Base-by-base conservation (phyloP, 2,329 filamentous ascomycete species). In the Lachnellula hyalina region DNA sequence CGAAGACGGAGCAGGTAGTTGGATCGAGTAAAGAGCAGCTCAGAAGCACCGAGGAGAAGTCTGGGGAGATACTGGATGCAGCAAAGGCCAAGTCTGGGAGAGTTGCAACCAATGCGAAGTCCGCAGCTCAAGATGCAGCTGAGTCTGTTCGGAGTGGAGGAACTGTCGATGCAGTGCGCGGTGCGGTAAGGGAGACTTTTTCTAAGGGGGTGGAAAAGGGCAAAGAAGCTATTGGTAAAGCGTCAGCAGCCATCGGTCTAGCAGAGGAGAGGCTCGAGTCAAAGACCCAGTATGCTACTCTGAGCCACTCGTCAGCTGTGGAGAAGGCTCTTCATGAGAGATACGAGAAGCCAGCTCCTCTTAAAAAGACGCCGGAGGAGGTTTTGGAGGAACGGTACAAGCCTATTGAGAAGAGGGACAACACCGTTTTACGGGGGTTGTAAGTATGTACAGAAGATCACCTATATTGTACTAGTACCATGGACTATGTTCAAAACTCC, bases 371-470 rank as follows among this genome's bases (percentile, higher is more conserved):
- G 46, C 77, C 79, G 19, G 74, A 80, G 58, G 77, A 83, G 65
- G 73, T 75, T 42, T 68, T 85, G 51, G 74, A 72, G 48, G 79
- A 83, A 66, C 72, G 82, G 62, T 85, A 85, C 64, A 74, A 67
- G 61, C 76, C 75, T 0, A 68, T 79, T 56, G 73, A 70, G 35
- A 34, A 61, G 55, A 71, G 63, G 44, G 66, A 68, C 11, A 70
- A 71, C 47, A 67, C 69, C 42, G 59, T 65, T 21, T 53, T 75
- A 47, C 68, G 68, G 25, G 71, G 70, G 47, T 61, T 70, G 61
- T 70, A 64, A 67, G 35, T 60, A 54, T 52, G 47, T 51, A 40
- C 53, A 54, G 44, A 55, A 21, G 36, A 14, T 38, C 36, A n/a
- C 12, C 42, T 38, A 47, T 46, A 42, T 19, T 46, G 35, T 48